Evolutionary conservation across 1,284 basidiomycete genomes (phyloP).

Genomic region (Ustilago loliicola): DNA sequence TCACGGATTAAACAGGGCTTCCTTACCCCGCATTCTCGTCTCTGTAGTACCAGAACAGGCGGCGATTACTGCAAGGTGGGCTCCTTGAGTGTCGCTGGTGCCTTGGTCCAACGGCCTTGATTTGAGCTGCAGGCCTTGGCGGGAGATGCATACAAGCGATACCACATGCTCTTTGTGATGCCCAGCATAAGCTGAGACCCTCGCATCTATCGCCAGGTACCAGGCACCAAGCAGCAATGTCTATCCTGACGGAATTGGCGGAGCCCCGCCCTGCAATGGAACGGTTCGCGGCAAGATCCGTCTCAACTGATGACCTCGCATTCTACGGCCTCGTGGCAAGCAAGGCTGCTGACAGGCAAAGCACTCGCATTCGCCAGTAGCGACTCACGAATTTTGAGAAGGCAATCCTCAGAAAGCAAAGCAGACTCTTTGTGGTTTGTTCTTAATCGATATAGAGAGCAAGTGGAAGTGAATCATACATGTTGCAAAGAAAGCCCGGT

Average conservation of each 20-base stretch:
- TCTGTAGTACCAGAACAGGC: not conserved
- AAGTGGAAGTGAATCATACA: not conserved
- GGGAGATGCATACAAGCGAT: constrained; percentile 8
- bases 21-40: not conserved
- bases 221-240: not conserved
- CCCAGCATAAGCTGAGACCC: not conserved
- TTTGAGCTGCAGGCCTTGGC: not conserved
- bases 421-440: not conserved
- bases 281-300: not conserved
- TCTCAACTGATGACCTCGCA: constrained; percentile 1
- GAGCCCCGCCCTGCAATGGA: not conserved
- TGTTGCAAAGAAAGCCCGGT: not conserved
- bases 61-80: not conserved
- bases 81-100: not conserved
- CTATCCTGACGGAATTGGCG: not conserved
- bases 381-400: not conserved
- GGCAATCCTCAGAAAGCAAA: not conserved
- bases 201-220: not conserved
- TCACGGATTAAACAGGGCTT: constrained; percentile 17
- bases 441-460: not conserved
- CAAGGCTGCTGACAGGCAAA: not conserved
- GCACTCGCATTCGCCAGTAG: not conserved
- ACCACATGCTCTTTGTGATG: constrained; percentile 1
- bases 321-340: not conserved
- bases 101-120: not conserved